Conservation (phyloP, 345 rosid species). For the Aquilaria malaccensis region DNA sequence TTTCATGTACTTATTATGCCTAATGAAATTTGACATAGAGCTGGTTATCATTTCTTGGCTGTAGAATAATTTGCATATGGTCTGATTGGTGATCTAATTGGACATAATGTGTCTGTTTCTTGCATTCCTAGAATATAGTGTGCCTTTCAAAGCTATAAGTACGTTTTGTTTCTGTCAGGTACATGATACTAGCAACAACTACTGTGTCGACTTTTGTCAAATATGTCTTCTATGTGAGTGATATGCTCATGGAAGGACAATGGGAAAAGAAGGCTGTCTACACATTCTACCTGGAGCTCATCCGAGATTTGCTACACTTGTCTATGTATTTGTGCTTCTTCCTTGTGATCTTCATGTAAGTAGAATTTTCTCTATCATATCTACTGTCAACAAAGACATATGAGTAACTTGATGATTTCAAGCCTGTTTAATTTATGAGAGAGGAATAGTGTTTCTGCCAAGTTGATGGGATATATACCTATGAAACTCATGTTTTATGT, state of each 20-base stretch:
- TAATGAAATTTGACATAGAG: too few relatives aligned
- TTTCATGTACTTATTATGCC: too few relatives aligned
- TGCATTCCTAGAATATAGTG: too few relatives aligned
- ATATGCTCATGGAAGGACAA: conserved; percentile 94
- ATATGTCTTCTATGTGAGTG: conserved; percentile 81
- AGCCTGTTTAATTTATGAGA: too few relatives aligned
- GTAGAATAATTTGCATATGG: not conserved
- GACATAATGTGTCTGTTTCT: too few relatives aligned
- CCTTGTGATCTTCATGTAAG: conserved; percentile 94
- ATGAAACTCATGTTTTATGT: too few relatives aligned
- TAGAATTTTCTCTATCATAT: conserved; percentile 4
- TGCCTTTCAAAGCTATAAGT: too few relatives aligned
- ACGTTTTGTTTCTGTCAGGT: conserved; percentile 37
- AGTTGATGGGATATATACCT: too few relatives aligned
- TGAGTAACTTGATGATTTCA: too few relatives aligned
- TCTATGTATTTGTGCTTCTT: conserved; percentile 96
- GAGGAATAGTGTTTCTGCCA: too few relatives aligned
- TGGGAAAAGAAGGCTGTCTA: conserved; percentile 93
- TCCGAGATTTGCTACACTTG: conserved; percentile 92
- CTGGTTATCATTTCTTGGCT: not conserved
- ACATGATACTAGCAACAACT: conserved; percentile 90
- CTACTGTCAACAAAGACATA: too few relatives aligned
- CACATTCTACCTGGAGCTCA: conserved; percentile 91
- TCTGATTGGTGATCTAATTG: too few relatives aligned
- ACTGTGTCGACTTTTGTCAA: conserved; percentile 78